Conservation (phyloP, 106 monocot species). For the Dendrobium chrysotoxum region DNA sequence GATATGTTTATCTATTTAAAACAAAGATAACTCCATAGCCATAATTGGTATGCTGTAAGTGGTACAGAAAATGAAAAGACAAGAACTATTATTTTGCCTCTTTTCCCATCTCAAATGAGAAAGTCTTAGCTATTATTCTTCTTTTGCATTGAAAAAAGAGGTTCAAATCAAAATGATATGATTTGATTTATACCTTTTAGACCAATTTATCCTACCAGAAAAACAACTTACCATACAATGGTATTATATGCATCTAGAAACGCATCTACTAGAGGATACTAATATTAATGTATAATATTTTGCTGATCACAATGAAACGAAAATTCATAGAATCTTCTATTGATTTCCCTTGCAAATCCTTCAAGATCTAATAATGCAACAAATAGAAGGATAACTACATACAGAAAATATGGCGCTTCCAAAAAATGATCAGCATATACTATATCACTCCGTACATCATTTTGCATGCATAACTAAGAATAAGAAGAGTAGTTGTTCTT, state of each 20-base stretch:
- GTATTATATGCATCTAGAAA: neutral
- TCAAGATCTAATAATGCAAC: neutral
- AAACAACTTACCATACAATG: neutral
- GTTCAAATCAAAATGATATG: neutral
- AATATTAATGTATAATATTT: neutral
- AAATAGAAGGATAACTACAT: neutral
- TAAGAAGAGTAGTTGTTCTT: neutral
- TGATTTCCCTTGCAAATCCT: neutral
- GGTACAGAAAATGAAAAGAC: neutral
- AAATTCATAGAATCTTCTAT: neutral
- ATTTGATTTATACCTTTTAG: neutral
- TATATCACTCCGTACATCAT: neutral
- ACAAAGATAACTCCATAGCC: neutral
- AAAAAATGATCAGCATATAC: neutral
- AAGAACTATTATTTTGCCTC: neutral
- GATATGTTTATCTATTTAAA: neutral
- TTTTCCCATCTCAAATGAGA: neutral
- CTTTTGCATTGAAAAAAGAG: neutral
- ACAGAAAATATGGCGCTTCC: neutral
- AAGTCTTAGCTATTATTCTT: neutral
- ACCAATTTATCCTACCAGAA: neutral
- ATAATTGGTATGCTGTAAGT: neutral
- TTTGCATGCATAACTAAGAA: neutral
- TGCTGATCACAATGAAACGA: neutral
- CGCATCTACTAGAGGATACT: neutral